phyloP scores from a whole-genome alignment of 805 yeast species.

The Pichia membranifaciens region DNA sequence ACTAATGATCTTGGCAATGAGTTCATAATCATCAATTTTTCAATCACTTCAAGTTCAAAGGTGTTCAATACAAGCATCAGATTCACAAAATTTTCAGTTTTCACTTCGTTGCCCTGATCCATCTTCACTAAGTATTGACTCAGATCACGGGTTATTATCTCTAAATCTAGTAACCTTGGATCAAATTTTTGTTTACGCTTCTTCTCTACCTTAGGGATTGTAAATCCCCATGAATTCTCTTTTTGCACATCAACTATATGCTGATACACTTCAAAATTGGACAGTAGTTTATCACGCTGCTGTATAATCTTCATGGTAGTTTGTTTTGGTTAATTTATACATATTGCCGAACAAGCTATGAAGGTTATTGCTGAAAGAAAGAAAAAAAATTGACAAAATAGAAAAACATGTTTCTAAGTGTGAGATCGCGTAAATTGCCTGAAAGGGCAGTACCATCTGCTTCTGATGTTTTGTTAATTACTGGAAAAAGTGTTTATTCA shows the following conservation, averaged over 20 bases:
- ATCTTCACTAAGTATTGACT: slow-evolving; percentile 35
- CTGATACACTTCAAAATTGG: slow-evolving; percentile 59
- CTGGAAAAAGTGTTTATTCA: too few relatives aligned
- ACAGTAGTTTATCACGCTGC: slow-evolving; percentile 51
- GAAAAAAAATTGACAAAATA: background rate
- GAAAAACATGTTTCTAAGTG: background rate
- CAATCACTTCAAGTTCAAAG: slow-evolving; percentile 69
- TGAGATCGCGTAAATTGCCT: background rate
- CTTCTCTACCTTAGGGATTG: slow-evolving; percentile 18
- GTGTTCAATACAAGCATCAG: slow-evolving; percentile 39
- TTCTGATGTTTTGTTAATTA: too few relatives aligned
- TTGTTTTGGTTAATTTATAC: background rate
- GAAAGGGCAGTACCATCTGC: too few relatives aligned
- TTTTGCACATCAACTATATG: slow-evolving; percentile 46
- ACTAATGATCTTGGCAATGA: slow-evolving; percentile 76
- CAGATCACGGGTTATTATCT: slow-evolving; percentile 44
- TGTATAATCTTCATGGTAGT: slow-evolving; percentile 36
- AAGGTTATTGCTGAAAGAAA: background rate
- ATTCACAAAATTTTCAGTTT: slow-evolving; percentile 28
- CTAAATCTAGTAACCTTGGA: slow-evolving; percentile 40
- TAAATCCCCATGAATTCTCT: slow-evolving; percentile 42
- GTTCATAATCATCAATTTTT: slow-evolving; percentile 77
- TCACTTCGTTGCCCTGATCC: slow-evolving; percentile 28
- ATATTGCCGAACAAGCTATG: too few relatives aligned
- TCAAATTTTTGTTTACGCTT: slow-evolving; percentile 28